Conservation (phyloP, 176 grass and related monocot genomes). For the Thinopyrum elongatum region DNA sequence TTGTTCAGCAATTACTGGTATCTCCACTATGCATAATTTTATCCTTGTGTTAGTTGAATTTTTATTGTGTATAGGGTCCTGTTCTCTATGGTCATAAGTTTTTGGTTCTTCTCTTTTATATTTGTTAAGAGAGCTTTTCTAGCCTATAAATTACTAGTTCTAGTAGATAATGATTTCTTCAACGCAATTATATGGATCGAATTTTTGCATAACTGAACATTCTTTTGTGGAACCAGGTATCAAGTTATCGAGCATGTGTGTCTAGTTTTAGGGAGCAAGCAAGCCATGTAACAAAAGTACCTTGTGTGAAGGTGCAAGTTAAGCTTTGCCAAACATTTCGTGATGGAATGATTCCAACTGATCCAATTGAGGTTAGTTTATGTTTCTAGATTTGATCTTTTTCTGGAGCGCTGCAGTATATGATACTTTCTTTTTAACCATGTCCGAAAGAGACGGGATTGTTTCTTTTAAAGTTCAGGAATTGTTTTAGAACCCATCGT, state of each 20-base stretch:
- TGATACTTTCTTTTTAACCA: not conserved
- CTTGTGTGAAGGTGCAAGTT: constrained; percentile 58
- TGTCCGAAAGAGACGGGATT: not conserved
- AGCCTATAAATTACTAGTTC: constrained; percentile 4
- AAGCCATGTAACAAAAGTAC: constrained; percentile 54
- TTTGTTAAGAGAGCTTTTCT: not conserved
- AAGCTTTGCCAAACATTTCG: constrained; percentile 84
- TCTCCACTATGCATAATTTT: not conserved
- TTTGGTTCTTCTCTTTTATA: not conserved
- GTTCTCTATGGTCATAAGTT: not conserved
- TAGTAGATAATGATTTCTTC: not conserved
- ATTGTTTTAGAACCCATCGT: not conserved
- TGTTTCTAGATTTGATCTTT: not conserved
- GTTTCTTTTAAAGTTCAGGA: not conserved
- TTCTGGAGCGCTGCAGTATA: not conserved
- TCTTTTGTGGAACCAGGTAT: constrained; percentile 46
- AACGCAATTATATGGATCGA: not conserved
- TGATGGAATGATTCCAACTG: constrained; percentile 55
- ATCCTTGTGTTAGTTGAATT: constrained; percentile 9
- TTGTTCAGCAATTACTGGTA: not conserved
- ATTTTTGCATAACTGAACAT: not conserved
- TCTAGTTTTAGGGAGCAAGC: constrained; percentile 95
- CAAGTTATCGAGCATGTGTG: constrained; percentile 84
- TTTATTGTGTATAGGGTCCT: not conserved
- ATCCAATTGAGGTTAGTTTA: constrained; percentile 68